A percentile compares a stretch with the other conserved stretches of the same genome.
These are phyloP conservation scores for Psilocybe azurescens DNA, from an alignment of 768 basidiomycete genomes.

Conservation along the genomic window DNA sequence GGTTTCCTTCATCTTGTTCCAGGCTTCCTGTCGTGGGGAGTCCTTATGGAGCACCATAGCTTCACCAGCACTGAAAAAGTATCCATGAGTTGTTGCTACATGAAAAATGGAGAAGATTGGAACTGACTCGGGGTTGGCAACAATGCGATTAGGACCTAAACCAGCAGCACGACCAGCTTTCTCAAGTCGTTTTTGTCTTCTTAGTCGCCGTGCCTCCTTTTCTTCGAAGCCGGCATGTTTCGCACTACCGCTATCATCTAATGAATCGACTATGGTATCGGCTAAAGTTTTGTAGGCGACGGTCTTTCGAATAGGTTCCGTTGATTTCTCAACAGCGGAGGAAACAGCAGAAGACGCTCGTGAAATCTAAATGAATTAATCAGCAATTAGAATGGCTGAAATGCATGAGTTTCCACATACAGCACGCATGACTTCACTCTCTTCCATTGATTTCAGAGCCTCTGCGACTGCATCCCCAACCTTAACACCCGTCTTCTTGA, in stretches of 20 bases:
- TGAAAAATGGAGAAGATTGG: constrained; percentile 4
- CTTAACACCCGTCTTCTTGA: constrained; percentile 87
- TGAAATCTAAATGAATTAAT: constrained; percentile 62
- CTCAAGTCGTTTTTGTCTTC: constrained; percentile 79
- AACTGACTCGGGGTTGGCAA: constrained; percentile 83
- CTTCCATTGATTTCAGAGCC: constrained; percentile 92
- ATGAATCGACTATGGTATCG: constrained; percentile 87
- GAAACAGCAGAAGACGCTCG: constrained; percentile 87
- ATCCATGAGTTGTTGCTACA: constrained; percentile 4
- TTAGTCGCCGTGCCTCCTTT: constrained; percentile 83
- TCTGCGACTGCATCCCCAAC: constrained; percentile 94
- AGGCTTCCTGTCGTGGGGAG: constrained; percentile 77
- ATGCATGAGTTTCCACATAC: constrained; percentile 47
- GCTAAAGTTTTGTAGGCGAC: constrained; percentile 91
- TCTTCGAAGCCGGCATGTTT: constrained; percentile 97
- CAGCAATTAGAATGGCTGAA: not conserved
- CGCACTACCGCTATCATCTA: constrained; percentile 92
- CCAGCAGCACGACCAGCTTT: constrained; percentile 82
- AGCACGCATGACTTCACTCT: constrained; percentile 89
- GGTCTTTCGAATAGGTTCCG: constrained; percentile 97
- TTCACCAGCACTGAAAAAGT: constrained; percentile 72
- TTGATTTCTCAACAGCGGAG: constrained; percentile 83
- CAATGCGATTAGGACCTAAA: constrained; percentile 57
- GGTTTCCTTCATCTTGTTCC: constrained; percentile 80
- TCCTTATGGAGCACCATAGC: constrained; percentile 86